Conservation (phyloP, 306 rosid species). For the Glycyrrhiza uralensis region DNA sequence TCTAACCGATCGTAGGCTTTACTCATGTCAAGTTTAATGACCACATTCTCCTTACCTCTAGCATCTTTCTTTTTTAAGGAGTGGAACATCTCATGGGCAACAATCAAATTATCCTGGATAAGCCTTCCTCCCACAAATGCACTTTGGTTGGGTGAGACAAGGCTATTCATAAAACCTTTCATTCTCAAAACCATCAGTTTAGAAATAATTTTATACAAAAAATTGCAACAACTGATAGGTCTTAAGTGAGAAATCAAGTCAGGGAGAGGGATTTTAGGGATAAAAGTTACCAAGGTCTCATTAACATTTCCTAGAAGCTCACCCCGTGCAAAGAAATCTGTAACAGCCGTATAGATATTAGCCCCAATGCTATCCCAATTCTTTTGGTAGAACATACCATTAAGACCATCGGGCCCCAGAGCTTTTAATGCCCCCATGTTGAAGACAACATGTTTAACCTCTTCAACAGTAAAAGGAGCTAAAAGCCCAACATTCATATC, state of each 20-base stretch:
- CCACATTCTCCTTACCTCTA: too few relatives aligned
- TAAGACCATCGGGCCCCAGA: not conserved
- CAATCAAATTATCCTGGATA: not conserved
- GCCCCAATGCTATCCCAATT: too few relatives aligned
- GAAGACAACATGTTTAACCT: too few relatives aligned
- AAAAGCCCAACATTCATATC: too few relatives aligned
- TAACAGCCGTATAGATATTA: not conserved
- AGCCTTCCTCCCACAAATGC: not conserved
- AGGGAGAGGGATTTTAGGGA: not conserved
- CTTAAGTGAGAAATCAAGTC: not conserved
- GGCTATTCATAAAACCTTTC: not conserved
- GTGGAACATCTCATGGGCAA: not conserved
- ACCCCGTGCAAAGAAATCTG: not conserved
- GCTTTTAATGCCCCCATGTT: not conserved
- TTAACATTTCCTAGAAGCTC: not conserved
- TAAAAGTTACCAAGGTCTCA: not conserved
- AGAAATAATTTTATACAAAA: not conserved
- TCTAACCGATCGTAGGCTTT: too few relatives aligned
- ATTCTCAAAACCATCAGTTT: not conserved
- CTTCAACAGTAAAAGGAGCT: too few relatives aligned
- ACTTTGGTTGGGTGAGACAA: not conserved
- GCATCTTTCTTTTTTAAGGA: too few relatives aligned
- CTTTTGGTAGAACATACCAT: too few relatives aligned
- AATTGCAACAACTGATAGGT: not conserved
- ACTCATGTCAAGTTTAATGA: too few relatives aligned